These are phyloP conservation scores for Fusarium concolor DNA, from an alignment of 2,329 filamentous ascomycete genomes.

Conservation along the genomic window DNA sequence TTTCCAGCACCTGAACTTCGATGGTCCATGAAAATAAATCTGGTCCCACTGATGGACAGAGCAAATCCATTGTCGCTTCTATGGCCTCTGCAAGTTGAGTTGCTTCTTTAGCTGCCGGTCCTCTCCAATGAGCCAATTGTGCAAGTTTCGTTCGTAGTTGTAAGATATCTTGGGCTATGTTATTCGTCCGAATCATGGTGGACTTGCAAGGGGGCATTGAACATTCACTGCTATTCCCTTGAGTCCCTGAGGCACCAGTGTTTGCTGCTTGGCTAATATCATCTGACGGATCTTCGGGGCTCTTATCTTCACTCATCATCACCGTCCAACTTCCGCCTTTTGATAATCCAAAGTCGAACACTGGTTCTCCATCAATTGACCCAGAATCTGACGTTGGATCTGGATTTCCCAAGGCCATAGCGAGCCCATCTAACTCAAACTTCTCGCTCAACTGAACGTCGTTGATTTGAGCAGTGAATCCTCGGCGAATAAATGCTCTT, in stretches of 20 bases:
- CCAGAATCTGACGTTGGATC: not conserved
- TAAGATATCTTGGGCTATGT: not conserved
- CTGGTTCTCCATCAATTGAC: not conserved
- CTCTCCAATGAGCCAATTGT: not conserved
- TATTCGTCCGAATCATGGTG: not conserved
- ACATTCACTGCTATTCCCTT: not conserved
- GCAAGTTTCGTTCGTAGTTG: not conserved
- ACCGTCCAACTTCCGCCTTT: not conserved
- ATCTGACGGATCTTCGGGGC: no score
- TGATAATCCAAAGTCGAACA: not conserved
- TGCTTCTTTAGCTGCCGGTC: not conserved
- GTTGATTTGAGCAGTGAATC: not conserved
- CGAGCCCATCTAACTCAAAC: slow-evolving; percentile 7
- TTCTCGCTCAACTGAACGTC: not conserved
- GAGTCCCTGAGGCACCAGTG: not conserved
- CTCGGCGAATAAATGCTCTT: not conserved
- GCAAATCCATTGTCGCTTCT: not conserved
- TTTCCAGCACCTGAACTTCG: not conserved
- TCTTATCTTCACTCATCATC: not conserved
- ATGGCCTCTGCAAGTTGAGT: not conserved
- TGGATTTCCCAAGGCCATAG: not conserved
- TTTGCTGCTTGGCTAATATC: not conserved
- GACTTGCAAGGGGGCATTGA: no score
- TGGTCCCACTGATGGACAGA: not conserved
- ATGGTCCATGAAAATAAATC: not conserved